Conservation (phyloP, 106 monocot genomes). For the Dioscorea alata region DNA sequence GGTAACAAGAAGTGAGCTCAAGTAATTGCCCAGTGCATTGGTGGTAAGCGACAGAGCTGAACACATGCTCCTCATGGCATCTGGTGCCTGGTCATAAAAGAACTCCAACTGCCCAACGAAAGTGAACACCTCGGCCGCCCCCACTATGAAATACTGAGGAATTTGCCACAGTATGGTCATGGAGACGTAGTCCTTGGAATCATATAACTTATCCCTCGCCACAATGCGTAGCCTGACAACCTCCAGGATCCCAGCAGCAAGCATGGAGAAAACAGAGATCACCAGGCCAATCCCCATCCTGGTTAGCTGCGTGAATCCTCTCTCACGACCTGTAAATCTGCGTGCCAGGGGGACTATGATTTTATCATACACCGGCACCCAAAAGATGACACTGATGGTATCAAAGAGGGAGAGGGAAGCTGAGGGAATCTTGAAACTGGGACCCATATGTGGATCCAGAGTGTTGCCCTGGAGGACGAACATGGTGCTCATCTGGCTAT, state of each 20-base stretch:
- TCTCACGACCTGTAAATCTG: slow-evolving; percentile 42
- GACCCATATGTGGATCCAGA: slow-evolving; percentile 60
- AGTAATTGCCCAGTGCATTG: slow-evolving; percentile 26
- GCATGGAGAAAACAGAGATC: slow-evolving; percentile 68
- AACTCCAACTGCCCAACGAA: slow-evolving; percentile 41
- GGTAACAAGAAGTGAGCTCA: slow-evolving; percentile 37
- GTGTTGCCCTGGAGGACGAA: slow-evolving; percentile 79
- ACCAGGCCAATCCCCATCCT: slow-evolving; percentile 83
- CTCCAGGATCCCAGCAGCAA: slow-evolving; percentile 59
- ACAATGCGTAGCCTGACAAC: slow-evolving; percentile 42
- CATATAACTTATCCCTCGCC: slow-evolving; percentile 36
- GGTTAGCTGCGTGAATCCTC: slow-evolving; percentile 73
- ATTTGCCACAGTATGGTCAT: slow-evolving; percentile 68
- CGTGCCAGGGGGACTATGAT: slow-evolving; percentile 53
- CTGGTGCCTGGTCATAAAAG: slow-evolving; percentile 57
- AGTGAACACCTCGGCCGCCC: slow-evolving; percentile 57
- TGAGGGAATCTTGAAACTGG: slow-evolving; percentile 55
- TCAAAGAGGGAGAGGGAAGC: slow-evolving; percentile 83
- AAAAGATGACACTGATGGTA: slow-evolving; percentile 63
- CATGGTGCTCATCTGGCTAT: slow-evolving; percentile 82
- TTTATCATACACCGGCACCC: slow-evolving; percentile 72
- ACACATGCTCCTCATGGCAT: slow-evolving; percentile 48
- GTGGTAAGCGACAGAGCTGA: slow-evolving; percentile 33
- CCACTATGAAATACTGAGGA: slow-evolving; percentile 67
- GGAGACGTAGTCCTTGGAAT: slow-evolving; percentile 23